Evolutionary conservation across 805 yeast genomes (phyloP), one percentile per base, ranked within the genome.

Genomic region (Wickerhamomyces chaumierensis): DNA sequence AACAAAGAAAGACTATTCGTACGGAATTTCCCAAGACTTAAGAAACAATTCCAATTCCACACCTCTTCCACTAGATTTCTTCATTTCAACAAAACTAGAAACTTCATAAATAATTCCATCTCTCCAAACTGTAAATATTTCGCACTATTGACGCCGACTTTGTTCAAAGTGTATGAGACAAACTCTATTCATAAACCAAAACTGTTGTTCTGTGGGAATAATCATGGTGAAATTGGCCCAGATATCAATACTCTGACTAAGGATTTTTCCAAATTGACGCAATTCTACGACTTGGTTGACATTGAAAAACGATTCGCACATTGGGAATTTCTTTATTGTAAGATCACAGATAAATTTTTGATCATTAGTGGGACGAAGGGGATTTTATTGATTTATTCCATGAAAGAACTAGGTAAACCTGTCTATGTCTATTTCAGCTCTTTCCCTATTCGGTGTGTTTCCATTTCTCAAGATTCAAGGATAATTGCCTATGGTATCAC

Each of bases 401-500:
- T 83, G 14, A 63, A 62, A 11, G 56, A 65, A 28, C 46, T 53
- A 12, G 95, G 95, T 3, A 64, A 65, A 42, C 75, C 81, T 0
- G 63, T 87, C 1, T 84, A 81, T 57, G 72, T 83, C 0, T 75
- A 82, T 51, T 63, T 72, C 31, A 78, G 85, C 11, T 72, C 70
- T 39, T 82, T 83, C 52, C 88, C 90, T 1, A 80, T 88, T 29
- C 58, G 94, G 37, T 85, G 95, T 51, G 66, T 85, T 35, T 81
- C 85, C 28, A 65, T 87, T 1, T 72, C 90, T 9, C 71, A 76
- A 0, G 65, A 71, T 46, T 86, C 81, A 19, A 62, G 69, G 16
- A 61, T 78, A 19, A 63, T 87, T 12, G 92, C 92, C 5, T 73
- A 85, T 45, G 92, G 94, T 1, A 78, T 88, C 23, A 81, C 90